Evolutionary conservation across 345 rosid genomes (phyloP), one percentile per base, ranked within the genome.

Genomic region (Gossypium arboreum): DNA sequence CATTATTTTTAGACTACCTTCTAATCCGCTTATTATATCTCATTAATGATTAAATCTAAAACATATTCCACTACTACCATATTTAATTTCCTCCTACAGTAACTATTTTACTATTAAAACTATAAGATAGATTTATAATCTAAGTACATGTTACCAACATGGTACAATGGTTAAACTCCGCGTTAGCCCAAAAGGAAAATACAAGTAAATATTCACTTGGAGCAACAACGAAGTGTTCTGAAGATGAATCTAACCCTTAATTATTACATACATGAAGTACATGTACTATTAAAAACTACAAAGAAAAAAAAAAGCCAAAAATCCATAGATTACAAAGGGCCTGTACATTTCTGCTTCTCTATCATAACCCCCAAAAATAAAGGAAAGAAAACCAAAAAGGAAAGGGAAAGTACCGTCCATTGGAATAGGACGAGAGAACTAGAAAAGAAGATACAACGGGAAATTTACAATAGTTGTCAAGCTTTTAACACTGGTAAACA

Each of bases 301-400:
- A 73, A 34, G 41, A 34, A 34, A 34, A 76, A 61, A 51, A 76
- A 57, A 41, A 43, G 57, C 51, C 55, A 78, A 77, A 57, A 79
- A 79, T 69, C 86, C 89, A 83, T 82, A 63, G 78, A 83, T 81
- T 83, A 77, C 80, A 74, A 22, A 67, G 22, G 78, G 83, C 82
- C 86, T 91, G 86, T 87, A 90, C 93, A 89, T 86, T 83, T 80
- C 84, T 67, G 55, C 34, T 83, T 83, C 84, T 77, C 85, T 85
- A 77, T 56, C 71, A 75, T 73, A 80, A 44, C 63, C 63, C 39
- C 63, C 16, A 12, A 57, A 18, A 72, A 73, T 82, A 72, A 76
- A 63, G 12, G 22, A 60, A 1, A 12, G 16, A 25, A 59, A 4
- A 59, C 41, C 7, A 34, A 34, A 34, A 34, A 34, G 41, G 7